Conservation (phyloP, 495 filamentous ascomycete species). For the Penicillium atrosanguineum region DNA sequence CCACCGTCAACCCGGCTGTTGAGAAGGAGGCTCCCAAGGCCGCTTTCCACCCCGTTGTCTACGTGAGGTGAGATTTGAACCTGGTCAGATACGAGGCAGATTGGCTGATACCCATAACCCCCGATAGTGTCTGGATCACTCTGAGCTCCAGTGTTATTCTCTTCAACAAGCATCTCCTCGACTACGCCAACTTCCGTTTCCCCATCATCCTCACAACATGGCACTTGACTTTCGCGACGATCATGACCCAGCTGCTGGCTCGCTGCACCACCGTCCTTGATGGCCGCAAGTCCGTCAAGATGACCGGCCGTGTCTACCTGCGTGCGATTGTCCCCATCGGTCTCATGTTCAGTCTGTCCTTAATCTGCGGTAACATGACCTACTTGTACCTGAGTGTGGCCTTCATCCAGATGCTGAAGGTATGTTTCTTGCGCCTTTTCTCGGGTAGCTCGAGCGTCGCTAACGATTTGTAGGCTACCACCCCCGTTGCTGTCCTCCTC, state of each 20-base stretch:
- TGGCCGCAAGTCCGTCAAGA: slow-evolving; percentile 85
- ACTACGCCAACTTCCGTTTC: slow-evolving; percentile 69
- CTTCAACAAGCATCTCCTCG: slow-evolving; percentile 98
- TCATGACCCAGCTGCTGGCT: slow-evolving; percentile 88
- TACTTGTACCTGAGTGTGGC: slow-evolving; percentile 90
- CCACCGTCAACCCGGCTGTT: slow-evolving; percentile 70
- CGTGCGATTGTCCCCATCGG: slow-evolving; percentile 92
- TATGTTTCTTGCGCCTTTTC: slow-evolving; percentile 27
- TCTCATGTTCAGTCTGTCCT: slow-evolving; percentile 85
- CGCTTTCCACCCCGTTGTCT: slow-evolving; percentile 78
- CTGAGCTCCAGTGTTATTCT: slow-evolving; percentile 91
- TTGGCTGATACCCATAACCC: slow-evolving; percentile 23
- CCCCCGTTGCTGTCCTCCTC: slow-evolving; percentile 83
- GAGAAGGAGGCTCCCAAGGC: slow-evolving; percentile 67
- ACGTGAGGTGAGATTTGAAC: slow-evolving; percentile 69
- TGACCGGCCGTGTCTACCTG: slow-evolving; percentile 88
- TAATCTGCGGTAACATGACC: slow-evolving; percentile 92
- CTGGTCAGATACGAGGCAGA: background rate
- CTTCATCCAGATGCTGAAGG: slow-evolving; percentile 99
- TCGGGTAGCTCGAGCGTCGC: background rate
- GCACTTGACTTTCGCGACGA: slow-evolving; percentile 83
- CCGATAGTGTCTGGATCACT: slow-evolving; percentile 76
- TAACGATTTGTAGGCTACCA: slow-evolving; percentile 63
- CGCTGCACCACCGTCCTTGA: slow-evolving; percentile 82
- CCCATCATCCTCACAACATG: slow-evolving; percentile 84